phyloP scores from a whole-genome alignment of 176 grass and related monocot genomes.

The Eleusine coracana region DNA sequence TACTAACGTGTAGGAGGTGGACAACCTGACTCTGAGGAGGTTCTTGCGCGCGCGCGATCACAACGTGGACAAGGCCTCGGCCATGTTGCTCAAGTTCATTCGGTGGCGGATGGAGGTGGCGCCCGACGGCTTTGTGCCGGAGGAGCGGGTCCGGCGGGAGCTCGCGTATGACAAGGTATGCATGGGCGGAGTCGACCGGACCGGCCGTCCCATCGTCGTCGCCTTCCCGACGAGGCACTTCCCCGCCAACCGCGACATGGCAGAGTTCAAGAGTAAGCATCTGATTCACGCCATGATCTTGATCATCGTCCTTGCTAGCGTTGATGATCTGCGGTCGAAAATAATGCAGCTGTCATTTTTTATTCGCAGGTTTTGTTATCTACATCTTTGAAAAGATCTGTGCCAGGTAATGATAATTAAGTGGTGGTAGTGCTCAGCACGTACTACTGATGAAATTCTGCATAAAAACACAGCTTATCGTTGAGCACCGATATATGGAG shows the following conservation, averaged over 20 bases:
- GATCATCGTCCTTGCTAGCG: background rate
- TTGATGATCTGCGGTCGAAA: background rate
- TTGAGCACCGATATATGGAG: background rate
- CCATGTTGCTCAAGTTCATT: conserved; percentile 67
- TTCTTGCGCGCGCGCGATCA: conserved; percentile 79
- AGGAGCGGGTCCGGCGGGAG: conserved; percentile 50
- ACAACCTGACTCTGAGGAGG: conserved; percentile 74
- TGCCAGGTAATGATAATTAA: conserved; percentile 47
- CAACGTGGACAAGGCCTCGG: conserved; percentile 57
- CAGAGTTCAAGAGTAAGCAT: conserved; percentile 58
- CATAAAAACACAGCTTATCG: background rate
- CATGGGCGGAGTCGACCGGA: conserved; percentile 66
- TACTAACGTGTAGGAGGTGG: conserved; percentile 51
- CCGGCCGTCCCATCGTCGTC: conserved; percentile 57
- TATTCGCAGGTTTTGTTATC: conserved; percentile 51
- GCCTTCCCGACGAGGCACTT: conserved; percentile 58
- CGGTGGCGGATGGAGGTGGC: conserved; percentile 62
- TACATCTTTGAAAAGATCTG: conserved; percentile 76
- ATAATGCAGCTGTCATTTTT: background rate
- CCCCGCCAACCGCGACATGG: conserved; percentile 64
- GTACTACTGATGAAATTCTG: background rate
- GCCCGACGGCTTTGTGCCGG: conserved; percentile 68
- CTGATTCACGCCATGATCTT: background rate
- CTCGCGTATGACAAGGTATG: conserved; percentile 59
- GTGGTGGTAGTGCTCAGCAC: background rate